Percentiles rank a stretch among this genome's conserved stretches.
These are phyloP conservation scores for Paulownia fortunei DNA, from an alignment of 257 asterid genomes.

Conservation along the genomic window DNA sequence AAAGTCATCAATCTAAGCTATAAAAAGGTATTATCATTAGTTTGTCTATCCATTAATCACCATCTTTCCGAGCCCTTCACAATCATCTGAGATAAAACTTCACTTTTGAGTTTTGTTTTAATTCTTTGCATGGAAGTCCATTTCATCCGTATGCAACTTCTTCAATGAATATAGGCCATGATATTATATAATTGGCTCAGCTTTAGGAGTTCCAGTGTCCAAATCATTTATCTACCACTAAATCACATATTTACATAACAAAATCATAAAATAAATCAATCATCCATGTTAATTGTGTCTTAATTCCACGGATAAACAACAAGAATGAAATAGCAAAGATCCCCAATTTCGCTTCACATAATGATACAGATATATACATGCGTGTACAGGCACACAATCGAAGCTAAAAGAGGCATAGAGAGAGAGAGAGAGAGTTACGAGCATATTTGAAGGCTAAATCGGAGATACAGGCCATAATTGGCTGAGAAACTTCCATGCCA, in stretches of 20 bases:
- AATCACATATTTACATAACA: not conserved
- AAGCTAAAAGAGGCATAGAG: not conserved
- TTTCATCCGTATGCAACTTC: not conserved
- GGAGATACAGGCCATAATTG: constrained; percentile 78
- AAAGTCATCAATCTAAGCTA: not conserved
- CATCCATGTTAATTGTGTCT: not conserved
- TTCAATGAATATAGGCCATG: not conserved
- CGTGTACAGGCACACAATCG: not conserved
- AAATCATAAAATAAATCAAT: not conserved
- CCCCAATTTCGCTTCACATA: not conserved
- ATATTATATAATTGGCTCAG: not conserved
- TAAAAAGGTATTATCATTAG: not conserved
- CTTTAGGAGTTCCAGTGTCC: not conserved
- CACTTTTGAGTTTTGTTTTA: not conserved
- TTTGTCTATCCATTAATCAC: not conserved
- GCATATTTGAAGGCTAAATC: constrained; percentile 90
- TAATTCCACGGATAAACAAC: not conserved
- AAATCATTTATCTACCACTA: not conserved
- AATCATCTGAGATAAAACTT: not conserved
- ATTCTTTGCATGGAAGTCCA: not conserved
- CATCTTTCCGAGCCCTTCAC: not conserved
- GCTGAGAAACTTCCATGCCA: constrained; percentile 82
- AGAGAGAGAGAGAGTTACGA: constrained; percentile 45
- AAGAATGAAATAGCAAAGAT: not conserved
- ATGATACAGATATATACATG: not conserved